These are phyloP conservation scores for Thermothelomyces thermophilus DNA, from an alignment of 2,329 filamentous ascomycete species.

Conservation along the genomic window DNA sequence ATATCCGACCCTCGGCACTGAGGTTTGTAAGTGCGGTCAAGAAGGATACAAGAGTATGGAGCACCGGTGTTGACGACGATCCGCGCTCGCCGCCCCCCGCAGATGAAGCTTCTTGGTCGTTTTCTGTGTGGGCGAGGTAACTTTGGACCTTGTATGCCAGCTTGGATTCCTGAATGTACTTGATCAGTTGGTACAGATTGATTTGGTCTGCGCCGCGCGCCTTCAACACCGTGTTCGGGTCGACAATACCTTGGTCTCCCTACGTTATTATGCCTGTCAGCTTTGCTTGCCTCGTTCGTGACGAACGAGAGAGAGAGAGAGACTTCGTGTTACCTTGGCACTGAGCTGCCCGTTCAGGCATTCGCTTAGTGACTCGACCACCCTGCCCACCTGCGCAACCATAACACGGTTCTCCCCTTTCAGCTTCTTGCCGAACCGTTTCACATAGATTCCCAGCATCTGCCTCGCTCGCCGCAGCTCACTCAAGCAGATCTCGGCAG, in stretches of 20 bases:
- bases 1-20: slow-evolving; percentile 62
- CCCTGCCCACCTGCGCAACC: slow-evolving; percentile 75
- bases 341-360: slow-evolving; percentile 56
- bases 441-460: slow-evolving; percentile 76
- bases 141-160: slow-evolving; percentile 91
- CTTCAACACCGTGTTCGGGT: slow-evolving; percentile 64
- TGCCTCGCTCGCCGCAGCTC: slow-evolving; percentile 67
- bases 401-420: slow-evolving; percentile 90
- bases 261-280: slow-evolving; percentile 19
- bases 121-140: slow-evolving; percentile 61
- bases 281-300: neutral
- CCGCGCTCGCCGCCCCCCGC: slow-evolving; percentile 39
- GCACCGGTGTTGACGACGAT: slow-evolving; percentile 48
- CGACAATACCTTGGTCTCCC: slow-evolving; percentile 58
- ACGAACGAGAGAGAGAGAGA: too few relatives aligned
- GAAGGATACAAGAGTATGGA: slow-evolving; percentile 55
- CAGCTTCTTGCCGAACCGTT: slow-evolving; percentile 78
- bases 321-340: slow-evolving; percentile 43
- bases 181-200: slow-evolving; percentile 81
- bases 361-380: slow-evolving; percentile 69
- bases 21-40: slow-evolving; percentile 81
- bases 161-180: slow-evolving; percentile 87
- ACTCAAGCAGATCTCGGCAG: slow-evolving; percentile 63
- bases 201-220: slow-evolving; percentile 91
- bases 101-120: slow-evolving; percentile 33